phyloP scores from a whole-genome alignment of 139 green algal species.

The Yamagishiella unicocca region DNA sequence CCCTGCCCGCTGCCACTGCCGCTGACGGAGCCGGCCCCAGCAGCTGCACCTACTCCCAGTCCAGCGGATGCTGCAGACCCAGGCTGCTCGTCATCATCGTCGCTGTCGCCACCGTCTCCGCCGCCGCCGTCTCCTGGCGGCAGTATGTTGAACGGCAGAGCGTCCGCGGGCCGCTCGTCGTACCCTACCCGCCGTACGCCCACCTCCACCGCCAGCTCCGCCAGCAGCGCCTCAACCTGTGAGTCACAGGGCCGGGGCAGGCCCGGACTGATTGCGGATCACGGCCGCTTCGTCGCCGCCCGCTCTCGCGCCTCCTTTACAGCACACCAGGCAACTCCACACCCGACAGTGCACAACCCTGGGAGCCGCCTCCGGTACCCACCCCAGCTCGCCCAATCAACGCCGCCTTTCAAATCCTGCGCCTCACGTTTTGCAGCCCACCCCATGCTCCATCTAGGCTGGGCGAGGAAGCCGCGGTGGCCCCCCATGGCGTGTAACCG shows the following conservation, averaged over 20 bases:
- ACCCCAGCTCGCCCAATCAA: no score
- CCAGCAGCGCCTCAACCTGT: conserved; percentile 31
- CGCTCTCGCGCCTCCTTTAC: no score
- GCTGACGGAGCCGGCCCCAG: background rate
- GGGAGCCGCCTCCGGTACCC: no score
- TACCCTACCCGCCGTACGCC: conserved; percentile 26
- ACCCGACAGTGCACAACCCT: no score
- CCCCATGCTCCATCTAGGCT: no score
- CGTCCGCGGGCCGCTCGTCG: conserved; percentile 37
- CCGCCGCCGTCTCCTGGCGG: conserved; percentile 19
- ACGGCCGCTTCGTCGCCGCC: no score
- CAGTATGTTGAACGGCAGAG: conserved; percentile 56
- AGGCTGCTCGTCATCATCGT: background rate
- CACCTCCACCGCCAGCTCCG: conserved; percentile 34
- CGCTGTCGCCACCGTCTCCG: background rate
- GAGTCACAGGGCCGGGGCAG: background rate
- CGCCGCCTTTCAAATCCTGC: no score
- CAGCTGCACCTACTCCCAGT: background rate
- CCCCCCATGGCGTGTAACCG: no score
- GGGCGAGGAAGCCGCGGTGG: no score
- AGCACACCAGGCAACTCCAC: no score
- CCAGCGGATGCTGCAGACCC: background rate
- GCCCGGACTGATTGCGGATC: no score
- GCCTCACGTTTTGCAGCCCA: no score
- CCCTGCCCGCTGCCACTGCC: background rate